Percentiles rank a stretch among this genome's conserved stretches.
Conservation (phyloP, 2,329 filamentous ascomycete genomes). For the Neonectria faginata region DNA sequence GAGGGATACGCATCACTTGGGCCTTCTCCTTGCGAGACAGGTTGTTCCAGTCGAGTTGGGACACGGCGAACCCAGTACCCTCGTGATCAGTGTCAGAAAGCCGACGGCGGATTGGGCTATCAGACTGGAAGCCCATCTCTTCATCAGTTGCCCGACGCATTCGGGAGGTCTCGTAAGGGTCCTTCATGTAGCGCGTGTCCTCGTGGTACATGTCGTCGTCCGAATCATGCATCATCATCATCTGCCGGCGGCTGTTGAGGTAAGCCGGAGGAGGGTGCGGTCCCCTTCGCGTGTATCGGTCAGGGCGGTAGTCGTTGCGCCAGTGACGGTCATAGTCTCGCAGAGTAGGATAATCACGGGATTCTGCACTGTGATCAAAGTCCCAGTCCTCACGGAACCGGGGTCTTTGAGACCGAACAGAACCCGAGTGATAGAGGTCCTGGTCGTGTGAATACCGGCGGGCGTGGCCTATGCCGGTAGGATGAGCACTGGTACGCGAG, state of each 20-base stretch:
- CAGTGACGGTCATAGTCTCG: conserved; percentile 44
- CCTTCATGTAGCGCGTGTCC: conserved; percentile 33
- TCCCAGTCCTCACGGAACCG: conserved; percentile 44
- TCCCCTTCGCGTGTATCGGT: conserved; percentile 41
- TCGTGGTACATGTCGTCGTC: conserved; percentile 42
- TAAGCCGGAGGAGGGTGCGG: conserved; percentile 43
- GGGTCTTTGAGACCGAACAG: conserved; percentile 37
- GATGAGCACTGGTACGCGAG: conserved; percentile 35
- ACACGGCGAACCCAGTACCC: conserved; percentile 32
- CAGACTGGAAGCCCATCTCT: conserved; percentile 37
- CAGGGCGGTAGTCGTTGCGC: conserved; percentile 38
- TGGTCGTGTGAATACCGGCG: conserved; percentile 37
- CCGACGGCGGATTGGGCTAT: conserved; percentile 24
- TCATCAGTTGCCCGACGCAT: conserved; percentile 39
- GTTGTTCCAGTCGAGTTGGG: conserved; percentile 53
- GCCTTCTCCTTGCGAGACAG: conserved; percentile 55
- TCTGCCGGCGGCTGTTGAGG: conserved; percentile 38
- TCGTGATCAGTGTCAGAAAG: conserved; percentile 30
- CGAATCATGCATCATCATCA: conserved; percentile 37
- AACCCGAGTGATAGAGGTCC: conserved; percentile 39
- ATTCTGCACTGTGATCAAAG: conserved; percentile 32
- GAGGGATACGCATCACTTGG: conserved; percentile 58
- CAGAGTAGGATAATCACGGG: conserved; percentile 36
- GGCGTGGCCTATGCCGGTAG: conserved; percentile 27
- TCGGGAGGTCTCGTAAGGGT: conserved; percentile 30